These are phyloP conservation scores for Neurospora sp. DNA, from an alignment of 495 filamentous ascomycete genomes.

Conservation along the genomic window DNA sequence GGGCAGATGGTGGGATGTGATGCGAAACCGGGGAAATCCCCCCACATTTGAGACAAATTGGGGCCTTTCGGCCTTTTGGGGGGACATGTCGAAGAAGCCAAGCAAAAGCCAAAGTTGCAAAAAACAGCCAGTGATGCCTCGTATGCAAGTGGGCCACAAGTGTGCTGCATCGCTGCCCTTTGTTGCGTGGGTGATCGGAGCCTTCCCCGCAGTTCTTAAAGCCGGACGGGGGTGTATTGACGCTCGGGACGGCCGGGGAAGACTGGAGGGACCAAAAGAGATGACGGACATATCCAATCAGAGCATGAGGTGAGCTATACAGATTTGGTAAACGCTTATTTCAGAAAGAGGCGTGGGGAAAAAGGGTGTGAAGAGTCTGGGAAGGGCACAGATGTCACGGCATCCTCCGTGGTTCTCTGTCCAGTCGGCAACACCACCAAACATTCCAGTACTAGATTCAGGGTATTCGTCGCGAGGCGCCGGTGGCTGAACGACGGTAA, in stretches of 20 bases:
- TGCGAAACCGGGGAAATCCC: neutral
- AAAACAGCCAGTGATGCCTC: neutral
- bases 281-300: slow-evolving; percentile 10
- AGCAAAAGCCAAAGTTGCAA: neutral
- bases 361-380: neutral
- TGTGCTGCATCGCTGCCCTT: slow-evolving; percentile 12
- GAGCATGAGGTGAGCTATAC: slow-evolving; percentile 17
- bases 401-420: slow-evolving; percentile 1
- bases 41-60: neutral
- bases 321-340: slow-evolving; percentile 19
- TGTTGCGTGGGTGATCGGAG: slow-evolving; percentile 14
- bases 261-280: neutral
- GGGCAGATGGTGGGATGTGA: neutral
- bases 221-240: slow-evolving; percentile 4
- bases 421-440: neutral
- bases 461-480: neutral
- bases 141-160: neutral
- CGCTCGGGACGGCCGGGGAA: neutral
- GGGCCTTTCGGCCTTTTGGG: neutral
- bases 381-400: slow-evolving; percentile 3
- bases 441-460: neutral
- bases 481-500: neutral
- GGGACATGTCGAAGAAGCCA: neutral
- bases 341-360: slow-evolving; percentile 10
- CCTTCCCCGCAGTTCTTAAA: slow-evolving; percentile 16